These are phyloP conservation scores for Comarum palustre DNA, from an alignment of 306 rosid species.

Conservation along the genomic window DNA sequence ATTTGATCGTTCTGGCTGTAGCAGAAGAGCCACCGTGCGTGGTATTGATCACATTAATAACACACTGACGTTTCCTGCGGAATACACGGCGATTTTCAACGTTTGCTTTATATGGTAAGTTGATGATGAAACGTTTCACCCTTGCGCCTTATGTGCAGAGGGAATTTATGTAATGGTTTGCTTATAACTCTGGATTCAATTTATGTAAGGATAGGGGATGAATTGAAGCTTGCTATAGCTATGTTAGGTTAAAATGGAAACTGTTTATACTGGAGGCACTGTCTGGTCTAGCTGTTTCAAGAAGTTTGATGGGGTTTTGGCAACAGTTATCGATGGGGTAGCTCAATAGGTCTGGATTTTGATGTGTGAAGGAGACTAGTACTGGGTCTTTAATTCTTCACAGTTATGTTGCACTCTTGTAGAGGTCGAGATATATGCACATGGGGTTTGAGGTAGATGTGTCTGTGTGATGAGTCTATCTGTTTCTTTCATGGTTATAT, in stretches of 20 bases:
- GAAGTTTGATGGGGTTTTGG: background rate
- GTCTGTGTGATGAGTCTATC: background rate
- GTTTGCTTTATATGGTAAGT: slow-evolving; percentile 39
- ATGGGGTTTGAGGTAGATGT: slow-evolving; percentile 2
- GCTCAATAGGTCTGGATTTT: background rate
- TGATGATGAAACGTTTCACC: slow-evolving; percentile 45
- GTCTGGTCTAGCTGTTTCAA: slow-evolving; percentile 17
- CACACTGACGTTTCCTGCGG: slow-evolving; percentile 37
- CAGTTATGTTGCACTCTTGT: background rate
- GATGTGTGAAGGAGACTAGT: background rate
- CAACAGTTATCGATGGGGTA: slow-evolving; percentile 2
- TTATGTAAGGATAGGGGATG: background rate
- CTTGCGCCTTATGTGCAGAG: slow-evolving; percentile 37
- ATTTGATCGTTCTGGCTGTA: background rate
- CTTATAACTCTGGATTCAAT: slow-evolving; percentile 3
- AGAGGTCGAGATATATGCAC: slow-evolving; percentile 10
- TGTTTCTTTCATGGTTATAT: background rate
- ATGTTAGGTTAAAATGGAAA: background rate
- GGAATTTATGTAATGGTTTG: slow-evolving; percentile 34
- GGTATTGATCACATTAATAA: background rate
- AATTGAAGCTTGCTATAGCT: background rate
- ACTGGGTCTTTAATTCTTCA: background rate
- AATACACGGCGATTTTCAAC: slow-evolving; percentile 46
- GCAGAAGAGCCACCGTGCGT: slow-evolving; percentile 8
- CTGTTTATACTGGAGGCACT: slow-evolving; percentile 4